Evolutionary conservation across 2,329 filamentous ascomycete species (phyloP).

Genomic region (Colletotrichum viniferum): DNA sequence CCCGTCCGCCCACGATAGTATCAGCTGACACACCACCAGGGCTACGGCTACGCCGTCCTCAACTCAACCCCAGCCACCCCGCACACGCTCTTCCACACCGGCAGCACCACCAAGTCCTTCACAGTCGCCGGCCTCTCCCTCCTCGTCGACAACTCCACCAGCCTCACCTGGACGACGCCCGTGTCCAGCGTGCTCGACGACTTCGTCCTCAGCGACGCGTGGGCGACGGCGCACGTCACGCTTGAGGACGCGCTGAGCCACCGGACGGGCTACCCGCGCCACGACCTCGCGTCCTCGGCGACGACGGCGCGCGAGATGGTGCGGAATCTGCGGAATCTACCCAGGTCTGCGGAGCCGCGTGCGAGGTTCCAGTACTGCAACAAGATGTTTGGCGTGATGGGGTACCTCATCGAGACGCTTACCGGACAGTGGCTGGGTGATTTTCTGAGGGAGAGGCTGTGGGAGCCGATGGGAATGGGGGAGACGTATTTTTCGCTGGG

Average conservation of each 20-base stretch:
- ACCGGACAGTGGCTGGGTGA: slow-evolving; percentile 40
- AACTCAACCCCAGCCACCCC: slow-evolving; percentile 40
- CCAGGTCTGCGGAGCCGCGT: slow-evolving; percentile 47
- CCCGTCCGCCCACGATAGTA: not conserved
- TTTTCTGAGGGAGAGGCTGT: slow-evolving; percentile 46
- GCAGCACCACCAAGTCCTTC: slow-evolving; percentile 61
- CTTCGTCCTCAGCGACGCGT: slow-evolving; percentile 52
- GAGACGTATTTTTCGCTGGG: slow-evolving; percentile 40
- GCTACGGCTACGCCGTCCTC: slow-evolving; percentile 40
- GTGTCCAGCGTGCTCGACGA: slow-evolving; percentile 54
- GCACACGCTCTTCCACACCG: slow-evolving; percentile 59
- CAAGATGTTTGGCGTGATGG: slow-evolving; percentile 50
- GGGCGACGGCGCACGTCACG: slow-evolving; percentile 52
- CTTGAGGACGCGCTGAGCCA: slow-evolving; percentile 60
- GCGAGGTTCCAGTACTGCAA: slow-evolving; percentile 54
- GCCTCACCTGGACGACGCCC: slow-evolving; percentile 50
- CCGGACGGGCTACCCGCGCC: slow-evolving; percentile 52
- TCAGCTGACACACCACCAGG: slow-evolving; percentile 30
- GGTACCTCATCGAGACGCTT: slow-evolving; percentile 50
- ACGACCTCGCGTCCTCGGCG: slow-evolving; percentile 35
- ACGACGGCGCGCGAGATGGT: slow-evolving; percentile 40
- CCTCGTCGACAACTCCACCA: slow-evolving; percentile 44
- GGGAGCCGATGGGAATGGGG: slow-evolving; percentile 51
- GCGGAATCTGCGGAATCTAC: slow-evolving; percentile 49
- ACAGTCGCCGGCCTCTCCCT: slow-evolving; percentile 53